phyloP scores from a whole-genome alignment of 2,329 filamentous ascomycete genomes.

The Ophiocordyceps australis region DNA sequence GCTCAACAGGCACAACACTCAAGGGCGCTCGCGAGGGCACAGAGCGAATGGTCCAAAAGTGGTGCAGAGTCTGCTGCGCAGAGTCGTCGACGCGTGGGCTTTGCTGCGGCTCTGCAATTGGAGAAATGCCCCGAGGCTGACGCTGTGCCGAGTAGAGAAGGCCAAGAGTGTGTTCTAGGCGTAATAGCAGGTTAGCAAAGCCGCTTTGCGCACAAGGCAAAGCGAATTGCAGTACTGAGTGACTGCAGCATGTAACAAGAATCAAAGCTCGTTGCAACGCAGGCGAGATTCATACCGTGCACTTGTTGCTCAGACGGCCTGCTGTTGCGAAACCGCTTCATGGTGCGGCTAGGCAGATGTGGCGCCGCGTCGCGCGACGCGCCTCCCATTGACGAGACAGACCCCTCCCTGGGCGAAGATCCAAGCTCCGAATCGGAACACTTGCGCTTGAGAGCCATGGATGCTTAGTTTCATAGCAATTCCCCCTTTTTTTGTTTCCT shows the following conservation, averaged over 20 bases:
- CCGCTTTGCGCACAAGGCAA: too few relatives aligned
- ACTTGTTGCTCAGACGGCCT: constrained; percentile 36
- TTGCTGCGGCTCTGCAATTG: not conserved
- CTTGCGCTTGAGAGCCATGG: constrained; percentile 44
- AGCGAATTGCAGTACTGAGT: too few relatives aligned
- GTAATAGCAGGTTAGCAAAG: too few relatives aligned
- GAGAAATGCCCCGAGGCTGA: constrained; percentile 5
- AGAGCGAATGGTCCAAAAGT: constrained; percentile 38
- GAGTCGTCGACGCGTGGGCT: not conserved
- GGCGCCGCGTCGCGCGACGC: constrained; percentile 11
- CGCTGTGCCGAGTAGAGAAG: constrained; percentile 39
- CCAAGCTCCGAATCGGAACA: constrained; percentile 40
- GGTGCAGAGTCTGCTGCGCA: constrained; percentile 28
- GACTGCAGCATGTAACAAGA: too few relatives aligned
- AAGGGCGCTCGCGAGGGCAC: too few relatives aligned
- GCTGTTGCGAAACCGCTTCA: constrained; percentile 41
- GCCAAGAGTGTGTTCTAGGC: constrained; percentile 38
- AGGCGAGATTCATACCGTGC: too few relatives aligned
- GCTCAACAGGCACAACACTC: constrained; percentile 3
- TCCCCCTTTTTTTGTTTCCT: too few relatives aligned
- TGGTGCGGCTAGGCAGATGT: constrained; percentile 35
- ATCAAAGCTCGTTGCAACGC: too few relatives aligned
- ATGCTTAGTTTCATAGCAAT: too few relatives aligned
- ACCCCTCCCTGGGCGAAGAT: constrained; percentile 14
- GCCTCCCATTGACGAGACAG: constrained; percentile 12